A percentile compares a stretch with the other conserved stretches of the same genome.
Evolutionary conservation across 768 basidiomycete species (phyloP).

Genomic region (Suillus subalutaceus): DNA sequence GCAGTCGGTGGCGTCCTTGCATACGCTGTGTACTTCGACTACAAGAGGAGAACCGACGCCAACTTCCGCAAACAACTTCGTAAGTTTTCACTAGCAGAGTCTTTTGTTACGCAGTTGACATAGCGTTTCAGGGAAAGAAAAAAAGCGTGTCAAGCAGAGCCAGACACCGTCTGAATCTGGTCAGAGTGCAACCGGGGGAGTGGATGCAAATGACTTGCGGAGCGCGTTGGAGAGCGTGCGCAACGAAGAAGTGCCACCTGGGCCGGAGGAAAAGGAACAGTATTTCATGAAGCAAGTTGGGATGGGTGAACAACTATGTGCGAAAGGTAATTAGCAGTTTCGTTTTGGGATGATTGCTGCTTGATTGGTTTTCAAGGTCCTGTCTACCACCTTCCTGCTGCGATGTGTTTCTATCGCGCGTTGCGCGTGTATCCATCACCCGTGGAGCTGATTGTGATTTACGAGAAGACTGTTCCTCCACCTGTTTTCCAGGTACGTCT

Average conservation of each 20-base stretch:
- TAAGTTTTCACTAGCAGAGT: constrained; percentile 44
- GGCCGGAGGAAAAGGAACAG: constrained; percentile 78
- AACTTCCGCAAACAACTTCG: constrained; percentile 89
- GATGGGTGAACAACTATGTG: constrained; percentile 82
- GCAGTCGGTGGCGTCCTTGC: constrained; percentile 63
- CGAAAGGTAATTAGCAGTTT: constrained; percentile 53
- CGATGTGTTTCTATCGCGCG: constrained; percentile 90
- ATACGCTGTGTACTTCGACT: constrained; percentile 94
- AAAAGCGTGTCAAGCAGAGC: constrained; percentile 83
- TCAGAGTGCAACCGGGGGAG: constrained; percentile 21
- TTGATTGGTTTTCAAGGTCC: constrained; percentile 56
- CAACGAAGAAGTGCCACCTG: constrained; percentile 65
- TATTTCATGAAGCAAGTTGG: constrained; percentile 93
- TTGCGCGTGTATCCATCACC: constrained; percentile 94
- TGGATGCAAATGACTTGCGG: constrained; percentile 57
- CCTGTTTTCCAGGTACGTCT: constrained; percentile 72
- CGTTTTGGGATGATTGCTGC: neutral
- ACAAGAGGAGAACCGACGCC: constrained; percentile 85
- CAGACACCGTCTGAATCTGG: constrained; percentile 46
- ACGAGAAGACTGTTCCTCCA: constrained; percentile 86
- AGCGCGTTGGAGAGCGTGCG: constrained; percentile 69
- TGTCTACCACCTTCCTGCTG: constrained; percentile 74
- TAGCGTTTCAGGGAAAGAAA: constrained; percentile 74
- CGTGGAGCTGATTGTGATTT: constrained; percentile 92
- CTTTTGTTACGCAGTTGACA: constrained; percentile 1